Base-by-base conservation (phyloP, 805 yeast genomes). In the Lachancea cidri region DNA sequence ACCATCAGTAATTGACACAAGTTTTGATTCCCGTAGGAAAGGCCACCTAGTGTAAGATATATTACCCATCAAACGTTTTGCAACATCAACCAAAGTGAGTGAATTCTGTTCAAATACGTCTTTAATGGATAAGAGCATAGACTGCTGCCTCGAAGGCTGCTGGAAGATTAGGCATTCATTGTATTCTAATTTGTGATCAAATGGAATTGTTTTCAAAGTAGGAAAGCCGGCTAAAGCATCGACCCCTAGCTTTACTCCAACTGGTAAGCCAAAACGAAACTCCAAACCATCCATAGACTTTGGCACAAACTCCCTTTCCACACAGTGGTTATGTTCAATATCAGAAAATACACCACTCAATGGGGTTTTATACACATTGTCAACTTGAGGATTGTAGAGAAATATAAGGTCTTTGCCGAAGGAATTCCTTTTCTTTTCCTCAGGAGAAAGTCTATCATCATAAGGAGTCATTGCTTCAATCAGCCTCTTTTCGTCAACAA, bases 151-250 rank as follows among this genome's bases (percentile, higher is more conserved):
- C 1, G 95, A 79, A 2, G 96, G 93, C 54, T 77, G 83, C 54
- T 88, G 87, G 67, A 93, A 93, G 2, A 93, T 83, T 43, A 73
- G 66, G 9, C 87, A 80, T 46, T 81, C 84, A 44, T 79, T 82
- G 46, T 71, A 67, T 33, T 71, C 73, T 48, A 89, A 62, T 36
- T 73, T 68, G 46, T 57, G 48, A 3, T 70, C 62, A 55, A 79
- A 82, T 5, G 87, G 82, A 34, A 93, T 62, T 1, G 94, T 78
- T 36, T 76, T 64, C 55, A 93, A 71, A 11, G 91, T 71, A 38
- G 98, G 98, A 73, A 93, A 93, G 1, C 98, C 96, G 7, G 96
- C 94, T 41, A 84, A 65, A 42, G 84, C 68, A 2, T 81, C 73
- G n/a, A 66, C 66, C 31, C 98, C 97, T 2, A 73, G 62, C 40